Conservation (phyloP, 2,329 filamentous ascomycete genomes). For the Aspergillus sp. region DNA sequence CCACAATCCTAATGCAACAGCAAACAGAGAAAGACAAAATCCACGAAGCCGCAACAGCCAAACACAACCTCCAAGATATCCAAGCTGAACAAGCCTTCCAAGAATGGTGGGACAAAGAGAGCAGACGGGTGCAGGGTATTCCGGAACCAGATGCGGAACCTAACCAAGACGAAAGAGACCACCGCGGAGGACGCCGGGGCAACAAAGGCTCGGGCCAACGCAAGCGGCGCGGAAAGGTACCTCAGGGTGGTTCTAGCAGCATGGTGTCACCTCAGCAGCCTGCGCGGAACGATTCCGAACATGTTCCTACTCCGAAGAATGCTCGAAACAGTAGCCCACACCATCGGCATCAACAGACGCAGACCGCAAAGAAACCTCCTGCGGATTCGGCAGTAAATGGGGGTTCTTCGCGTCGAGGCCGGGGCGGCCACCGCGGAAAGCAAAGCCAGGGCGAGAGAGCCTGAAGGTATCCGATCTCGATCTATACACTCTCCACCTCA, state of each 20-base stretch:
- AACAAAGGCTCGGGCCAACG: constrained; percentile 12
- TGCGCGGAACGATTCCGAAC: constrained; percentile 8
- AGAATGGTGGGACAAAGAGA: constrained; percentile 53
- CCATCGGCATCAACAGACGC: not conserved
- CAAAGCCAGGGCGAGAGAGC: constrained; percentile 18
- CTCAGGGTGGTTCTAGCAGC: not conserved
- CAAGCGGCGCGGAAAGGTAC: constrained; percentile 17
- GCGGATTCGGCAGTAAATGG: not conserved
- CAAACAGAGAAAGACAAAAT: constrained; percentile 79
- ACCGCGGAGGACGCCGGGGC: constrained; percentile 15
- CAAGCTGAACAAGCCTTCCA: constrained; percentile 97
- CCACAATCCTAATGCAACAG: constrained; percentile 86
- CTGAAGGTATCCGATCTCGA: not conserved
- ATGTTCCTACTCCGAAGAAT: not conserved
- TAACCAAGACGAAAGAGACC: constrained; percentile 11
- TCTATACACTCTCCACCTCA: not conserved
- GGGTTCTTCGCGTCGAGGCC: constrained; percentile 23
- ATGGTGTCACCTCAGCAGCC: constrained; percentile 11
- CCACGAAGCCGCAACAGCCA: constrained; percentile 74
- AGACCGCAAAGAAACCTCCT: constrained; percentile 13
- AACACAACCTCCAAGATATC: constrained; percentile 88
- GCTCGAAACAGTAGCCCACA: constrained; percentile 5
- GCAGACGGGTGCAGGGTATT: constrained; percentile 36
- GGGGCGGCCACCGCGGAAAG: constrained; percentile 14
- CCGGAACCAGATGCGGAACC: constrained; percentile 23